A percentile compares a stretch with the other conserved stretches of the same genome.
Evolutionary conservation across 73 alveolate genomes (phyloP).

Genomic region (Stentor roeselii): DNA sequence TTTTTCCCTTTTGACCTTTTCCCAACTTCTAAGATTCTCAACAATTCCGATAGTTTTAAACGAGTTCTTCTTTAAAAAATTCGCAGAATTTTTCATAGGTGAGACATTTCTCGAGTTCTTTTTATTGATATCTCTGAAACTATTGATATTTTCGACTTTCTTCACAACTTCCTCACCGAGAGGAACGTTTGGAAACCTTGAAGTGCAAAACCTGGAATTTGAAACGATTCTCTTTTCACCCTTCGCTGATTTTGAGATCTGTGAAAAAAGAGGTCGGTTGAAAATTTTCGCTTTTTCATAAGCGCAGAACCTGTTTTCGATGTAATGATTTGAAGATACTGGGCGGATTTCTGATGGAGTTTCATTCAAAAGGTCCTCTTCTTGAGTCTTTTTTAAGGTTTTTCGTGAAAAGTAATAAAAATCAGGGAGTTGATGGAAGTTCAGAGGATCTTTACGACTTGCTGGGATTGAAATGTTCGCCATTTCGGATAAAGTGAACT

Average conservation of each 20-base stretch:
- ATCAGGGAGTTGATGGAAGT: neutral
- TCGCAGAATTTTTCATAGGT: neutral
- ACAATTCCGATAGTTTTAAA: neutral
- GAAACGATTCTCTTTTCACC: neutral
- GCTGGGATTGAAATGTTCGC: neutral
- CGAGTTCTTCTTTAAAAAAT: neutral
- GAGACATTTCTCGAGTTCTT: neutral
- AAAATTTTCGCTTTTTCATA: neutral
- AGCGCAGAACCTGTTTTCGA: neutral
- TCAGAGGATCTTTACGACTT: neutral
- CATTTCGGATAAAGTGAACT: neutral
- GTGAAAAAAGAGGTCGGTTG: neutral
- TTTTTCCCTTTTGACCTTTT: neutral
- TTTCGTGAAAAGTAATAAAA: neutral
- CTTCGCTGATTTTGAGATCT: neutral
- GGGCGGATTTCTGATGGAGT: neutral
- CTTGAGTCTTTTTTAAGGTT: neutral
- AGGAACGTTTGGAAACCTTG: neutral
- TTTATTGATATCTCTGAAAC: neutral
- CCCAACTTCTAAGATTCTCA: neutral
- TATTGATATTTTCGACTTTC: neutral
- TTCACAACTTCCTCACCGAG: neutral
- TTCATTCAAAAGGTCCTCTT: neutral
- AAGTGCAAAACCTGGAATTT: neutral
- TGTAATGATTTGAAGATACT: neutral